Evolutionary conservation across 441 rosid species (phyloP), one percentile per base, ranked within the genome.

Genomic region (Lepidium campestre): DNA sequence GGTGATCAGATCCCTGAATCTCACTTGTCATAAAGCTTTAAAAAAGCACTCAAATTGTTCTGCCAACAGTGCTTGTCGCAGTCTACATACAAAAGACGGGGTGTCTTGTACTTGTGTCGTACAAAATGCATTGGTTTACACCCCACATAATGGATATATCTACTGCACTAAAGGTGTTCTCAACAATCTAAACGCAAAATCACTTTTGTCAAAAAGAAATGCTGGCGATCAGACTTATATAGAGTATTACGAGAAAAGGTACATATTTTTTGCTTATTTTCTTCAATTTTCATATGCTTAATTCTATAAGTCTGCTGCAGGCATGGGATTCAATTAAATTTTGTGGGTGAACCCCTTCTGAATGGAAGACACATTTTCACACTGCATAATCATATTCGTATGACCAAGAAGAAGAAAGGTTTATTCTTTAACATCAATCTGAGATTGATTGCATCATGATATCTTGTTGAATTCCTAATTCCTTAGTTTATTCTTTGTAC

Each of bases 61-160:
- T 59, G n/a, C 52, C 54, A 49, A 62, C 25, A 75, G 52, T 29
- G 64, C 48, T 78, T 77, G 71, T 65, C 56, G 64, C 65, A 12
- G 53, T 64, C 40, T 90, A 14, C 81, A 74, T 46, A 81, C 91
- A 32, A 81, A 79, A 80, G 77, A 62, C 27, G 93, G 92, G 45
- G 67, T 14, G 2, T 64, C 78, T 37, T 86, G 89, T 78, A 45
- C 74, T n/a, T 87, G 97, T 76, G 41, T 45, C 58, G 68, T 87
- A 55, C 70, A 72, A 60, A 75, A 89, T 71, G 88, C 94, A 25
- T 63, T 94, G 75, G 90, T 89, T 12, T 82, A 23, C 77, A 88
- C 98, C 2, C 97, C 99, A 4, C 97, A 94, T 61, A 94, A 81
- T 52, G 89, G 84, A 46, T 50, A 22, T 0, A 29, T 85, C 12